Conservation (phyloP, 2,329 filamentous ascomycete genomes). For the Dactylellina drechsleri region DNA sequence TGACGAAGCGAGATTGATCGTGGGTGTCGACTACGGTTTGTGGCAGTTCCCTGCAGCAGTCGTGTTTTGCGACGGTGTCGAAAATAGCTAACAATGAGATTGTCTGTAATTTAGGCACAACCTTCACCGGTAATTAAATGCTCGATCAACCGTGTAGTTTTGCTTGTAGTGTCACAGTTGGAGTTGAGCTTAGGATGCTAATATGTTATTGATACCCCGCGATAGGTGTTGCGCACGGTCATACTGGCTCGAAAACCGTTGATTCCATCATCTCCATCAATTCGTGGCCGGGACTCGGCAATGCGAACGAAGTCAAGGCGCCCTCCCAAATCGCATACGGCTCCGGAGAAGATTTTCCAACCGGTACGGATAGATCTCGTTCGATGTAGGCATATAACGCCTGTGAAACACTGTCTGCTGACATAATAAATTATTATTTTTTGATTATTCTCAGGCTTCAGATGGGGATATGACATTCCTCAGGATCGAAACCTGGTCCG, state of each 20-base stretch:
- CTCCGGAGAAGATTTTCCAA: conserved; percentile 42
- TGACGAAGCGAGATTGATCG: conserved; percentile 50
- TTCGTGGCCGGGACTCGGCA: conserved; percentile 48
- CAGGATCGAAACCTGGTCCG: conserved; percentile 32
- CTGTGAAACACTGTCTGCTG: no score
- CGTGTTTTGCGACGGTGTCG: no score
- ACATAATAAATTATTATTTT: no score
- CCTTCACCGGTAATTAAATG: conserved; percentile 42
- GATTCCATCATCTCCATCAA: conserved; percentile 50
- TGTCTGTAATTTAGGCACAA: conserved; percentile 34
- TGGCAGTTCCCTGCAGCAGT: conserved; percentile 9
- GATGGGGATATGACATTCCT: conserved; percentile 54
- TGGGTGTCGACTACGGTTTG: conserved; percentile 51
- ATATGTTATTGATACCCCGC: conserved; percentile 2
- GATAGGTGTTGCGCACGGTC: conserved; percentile 44
- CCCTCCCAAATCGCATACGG: conserved; percentile 51
- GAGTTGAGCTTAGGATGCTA: not conserved
- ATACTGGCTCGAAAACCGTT: conserved; percentile 41
- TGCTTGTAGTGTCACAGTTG: not conserved
- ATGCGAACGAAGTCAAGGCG: conserved; percentile 47
- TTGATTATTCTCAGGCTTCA: conserved; percentile 30
- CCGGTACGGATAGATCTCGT: conserved; percentile 14
- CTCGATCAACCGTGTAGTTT: not conserved
- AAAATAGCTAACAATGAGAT: not conserved
- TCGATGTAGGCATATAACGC: no score